Conservation (phyloP, 2,329 filamentous ascomycete species). For the Plenodomus lindquistii region DNA sequence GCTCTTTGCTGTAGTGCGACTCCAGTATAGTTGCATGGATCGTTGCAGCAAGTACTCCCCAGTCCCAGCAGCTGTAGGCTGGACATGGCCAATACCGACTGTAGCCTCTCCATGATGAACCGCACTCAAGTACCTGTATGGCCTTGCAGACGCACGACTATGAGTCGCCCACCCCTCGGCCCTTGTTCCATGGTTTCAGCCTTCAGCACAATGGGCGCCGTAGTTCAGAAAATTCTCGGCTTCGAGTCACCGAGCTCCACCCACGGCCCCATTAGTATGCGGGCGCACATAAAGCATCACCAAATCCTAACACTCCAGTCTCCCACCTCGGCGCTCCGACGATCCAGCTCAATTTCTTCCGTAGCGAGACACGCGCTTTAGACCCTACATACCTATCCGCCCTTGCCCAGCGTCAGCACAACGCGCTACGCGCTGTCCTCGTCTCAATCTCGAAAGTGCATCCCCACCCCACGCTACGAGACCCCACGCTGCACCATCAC, state of each 20-base stretch:
- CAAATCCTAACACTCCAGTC: background rate
- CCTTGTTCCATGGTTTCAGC: background rate
- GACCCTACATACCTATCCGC: background rate
- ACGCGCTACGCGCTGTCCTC: background rate
- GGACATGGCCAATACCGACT: no score
- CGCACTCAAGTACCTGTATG: background rate
- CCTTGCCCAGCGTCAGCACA: background rate
- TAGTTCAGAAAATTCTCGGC: background rate
- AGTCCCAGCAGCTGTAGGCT: no score
- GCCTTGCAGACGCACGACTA: background rate
- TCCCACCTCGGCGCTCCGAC: background rate
- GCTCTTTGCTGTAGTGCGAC: constrained; percentile 9
- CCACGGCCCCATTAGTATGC: background rate
- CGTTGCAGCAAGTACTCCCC: constrained; percentile 6
- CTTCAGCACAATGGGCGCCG: background rate
- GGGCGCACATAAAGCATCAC: background rate
- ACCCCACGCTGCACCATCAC: background rate
- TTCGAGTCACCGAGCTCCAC: background rate
- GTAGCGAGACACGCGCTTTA: background rate
- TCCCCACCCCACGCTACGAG: background rate
- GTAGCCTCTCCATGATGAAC: background rate
- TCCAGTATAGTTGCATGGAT: constrained; percentile 8
- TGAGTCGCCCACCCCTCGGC: background rate
- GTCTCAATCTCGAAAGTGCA: background rate
- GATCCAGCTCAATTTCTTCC: background rate